phyloP scores from a whole-genome alignment of 345 rosid genomes.

The Dimocarpus longan region DNA sequence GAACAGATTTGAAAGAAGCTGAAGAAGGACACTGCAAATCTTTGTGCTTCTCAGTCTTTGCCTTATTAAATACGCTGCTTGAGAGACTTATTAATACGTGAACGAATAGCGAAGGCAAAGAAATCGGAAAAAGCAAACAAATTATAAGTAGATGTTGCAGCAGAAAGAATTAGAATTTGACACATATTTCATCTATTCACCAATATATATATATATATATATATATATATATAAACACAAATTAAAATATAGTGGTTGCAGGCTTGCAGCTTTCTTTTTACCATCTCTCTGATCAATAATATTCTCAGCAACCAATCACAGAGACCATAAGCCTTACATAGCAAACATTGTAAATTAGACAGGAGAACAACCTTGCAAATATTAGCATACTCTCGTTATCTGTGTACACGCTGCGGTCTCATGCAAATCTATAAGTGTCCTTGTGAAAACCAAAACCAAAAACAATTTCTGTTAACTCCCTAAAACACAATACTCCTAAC shows the following conservation, averaged over 20 bases:
- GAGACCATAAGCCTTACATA: not conserved
- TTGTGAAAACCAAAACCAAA: conserved; percentile 41
- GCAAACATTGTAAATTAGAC: not conserved
- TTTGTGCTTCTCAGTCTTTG: conserved; percentile 79
- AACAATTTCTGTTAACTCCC: conserved; percentile 8
- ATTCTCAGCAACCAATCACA: not conserved
- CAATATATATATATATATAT: no score
- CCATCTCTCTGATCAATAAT: not conserved
- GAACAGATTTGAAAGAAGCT: conserved; percentile 97
- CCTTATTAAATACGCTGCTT: conserved; percentile 80
- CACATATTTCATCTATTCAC: not conserved
- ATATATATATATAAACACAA: not conserved
- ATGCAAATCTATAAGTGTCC: conserved; percentile 99
- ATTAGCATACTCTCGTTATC: conserved; percentile 92
- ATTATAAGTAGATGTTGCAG: not conserved
- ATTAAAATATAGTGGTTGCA: not conserved
- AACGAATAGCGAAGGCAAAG: no score
- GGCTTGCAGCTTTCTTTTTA: not conserved
- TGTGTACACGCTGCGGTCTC: conserved; percentile 95
- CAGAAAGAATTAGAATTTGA: not conserved
- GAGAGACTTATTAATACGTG: conserved; percentile 82
- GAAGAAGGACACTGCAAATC: conserved; percentile 96
- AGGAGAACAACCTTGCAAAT: conserved; percentile 78
- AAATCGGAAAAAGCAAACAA: no score
- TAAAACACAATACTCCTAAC: not conserved